Percentiles rank a stretch among this genome's conserved stretches.
Evolutionary conservation across 768 basidiomycete species (phyloP).

Genomic region (Collybiopsis confluens): DNA sequence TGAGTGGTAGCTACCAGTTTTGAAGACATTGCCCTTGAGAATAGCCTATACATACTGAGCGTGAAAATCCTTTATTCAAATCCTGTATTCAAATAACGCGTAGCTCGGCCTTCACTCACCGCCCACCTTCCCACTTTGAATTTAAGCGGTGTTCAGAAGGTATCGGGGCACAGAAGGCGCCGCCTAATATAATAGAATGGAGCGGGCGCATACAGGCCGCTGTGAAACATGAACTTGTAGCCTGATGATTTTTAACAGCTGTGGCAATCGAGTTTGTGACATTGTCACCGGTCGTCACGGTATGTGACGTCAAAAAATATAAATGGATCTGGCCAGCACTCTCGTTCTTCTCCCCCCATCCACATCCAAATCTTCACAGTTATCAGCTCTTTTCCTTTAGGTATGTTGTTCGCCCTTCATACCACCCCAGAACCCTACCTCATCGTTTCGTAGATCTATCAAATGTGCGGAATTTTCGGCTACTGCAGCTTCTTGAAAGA

Average conservation of each 20-base stretch:
- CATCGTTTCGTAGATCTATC: neutral
- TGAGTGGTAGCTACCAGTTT: too few species aligned
- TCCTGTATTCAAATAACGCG: too few species aligned
- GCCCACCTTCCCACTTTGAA: too few species aligned
- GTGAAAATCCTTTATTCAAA: too few species aligned
- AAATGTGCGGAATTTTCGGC: slow-evolving; percentile 73
- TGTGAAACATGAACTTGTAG: neutral
- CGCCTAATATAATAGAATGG: neutral
- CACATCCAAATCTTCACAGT: neutral
- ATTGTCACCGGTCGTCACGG: neutral
- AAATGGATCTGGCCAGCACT: neutral
- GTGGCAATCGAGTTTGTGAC: neutral
- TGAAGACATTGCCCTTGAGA: too few species aligned
- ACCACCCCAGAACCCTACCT: neutral
- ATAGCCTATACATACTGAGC: too few species aligned
- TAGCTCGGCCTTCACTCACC: too few species aligned
- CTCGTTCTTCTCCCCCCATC: slow-evolving; percentile 5
- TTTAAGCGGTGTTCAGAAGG: neutral
- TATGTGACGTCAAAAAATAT: neutral
- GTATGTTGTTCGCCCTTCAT: neutral
- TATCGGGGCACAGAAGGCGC: neutral
- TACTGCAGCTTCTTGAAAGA: slow-evolving; percentile 76
- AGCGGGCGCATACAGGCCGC: too few species aligned
- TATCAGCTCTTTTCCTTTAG: neutral
- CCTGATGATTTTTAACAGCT: neutral